These are phyloP conservation scores for Camelina neglecta DNA, from an alignment of 345 rosid genomes.

Conservation along the genomic window DNA sequence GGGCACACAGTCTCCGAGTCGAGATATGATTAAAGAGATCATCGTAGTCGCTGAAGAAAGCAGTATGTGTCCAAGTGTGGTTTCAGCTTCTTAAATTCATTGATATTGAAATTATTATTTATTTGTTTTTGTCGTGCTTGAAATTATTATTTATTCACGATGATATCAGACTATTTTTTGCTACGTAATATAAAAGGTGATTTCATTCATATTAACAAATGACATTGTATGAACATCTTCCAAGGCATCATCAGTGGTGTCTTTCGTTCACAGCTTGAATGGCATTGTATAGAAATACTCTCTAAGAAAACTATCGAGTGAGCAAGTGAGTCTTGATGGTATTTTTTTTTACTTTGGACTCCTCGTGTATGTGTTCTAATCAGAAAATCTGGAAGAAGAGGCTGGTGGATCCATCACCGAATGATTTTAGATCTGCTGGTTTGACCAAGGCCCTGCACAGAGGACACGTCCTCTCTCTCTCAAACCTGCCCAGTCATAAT, in stretches of 20 bases:
- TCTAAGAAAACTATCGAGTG: constrained; percentile 31
- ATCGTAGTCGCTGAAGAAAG: neutral
- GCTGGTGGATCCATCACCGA: constrained; percentile 96
- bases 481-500: constrained; percentile 70
- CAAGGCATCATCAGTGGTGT: constrained; percentile 39
- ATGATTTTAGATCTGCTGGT: constrained; percentile 91
- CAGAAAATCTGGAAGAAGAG: constrained; percentile 93
- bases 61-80: neutral
- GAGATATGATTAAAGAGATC: constrained; percentile 18
- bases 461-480: constrained; percentile 98
- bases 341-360: constrained; percentile 27
- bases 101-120: neutral
- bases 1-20: neutral
- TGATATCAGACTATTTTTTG: neutral
- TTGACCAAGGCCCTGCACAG: constrained; percentile 96
- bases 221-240: constrained; percentile 37
- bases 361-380: constrained; percentile 44
- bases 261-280: constrained; percentile 33
- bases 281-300: constrained; percentile 30
- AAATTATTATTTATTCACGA: neutral
- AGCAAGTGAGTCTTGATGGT: constrained; percentile 21
- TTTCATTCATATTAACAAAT: constrained; percentile 46
- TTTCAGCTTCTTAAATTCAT: constrained; percentile 6
- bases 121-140: constrained; percentile 3
- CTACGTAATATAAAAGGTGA: constrained; percentile 14